Evolutionary conservation across 768 basidiomycete genomes (phyloP), one percentile per base, ranked within the genome.

Genomic region (Hygrocybe coccinea): DNA sequence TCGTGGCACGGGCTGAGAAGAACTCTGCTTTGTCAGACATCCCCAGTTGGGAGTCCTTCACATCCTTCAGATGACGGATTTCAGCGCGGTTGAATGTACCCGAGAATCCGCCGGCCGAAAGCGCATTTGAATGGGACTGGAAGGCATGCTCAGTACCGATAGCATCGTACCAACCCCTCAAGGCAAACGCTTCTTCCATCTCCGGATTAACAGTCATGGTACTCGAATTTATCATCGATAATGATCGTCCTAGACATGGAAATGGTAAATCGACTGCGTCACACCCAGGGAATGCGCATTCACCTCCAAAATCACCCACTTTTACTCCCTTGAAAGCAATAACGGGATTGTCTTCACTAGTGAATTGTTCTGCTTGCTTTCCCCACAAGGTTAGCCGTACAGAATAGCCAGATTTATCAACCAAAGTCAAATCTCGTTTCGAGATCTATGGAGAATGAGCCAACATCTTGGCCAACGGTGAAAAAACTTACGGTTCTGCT

Each of bases 341-440:
- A 29, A 98, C 85, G 8, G 91, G 83, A 49, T 77, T 76, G 10
- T 78, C 74, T 17, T 74, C 72, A 5, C 77, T 72, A n/a, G 70
- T 68, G 67, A 84, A 97, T 38, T 80, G 79, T 67, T 97, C 92
- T 0, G 95, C 95, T 68, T 91, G 89, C 68, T 89, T 92, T 21
- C 95, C 97, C 97, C 95, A 99, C 29, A 98, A 75, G 2, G 95
- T 99, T 60, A 97, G 67, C 34, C 91, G 82, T 38, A 91, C 85
- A 14, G 85, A 82, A 64, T 75, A 91, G 35, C 80, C 80, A 6
- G 91, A 87, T 57, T 80, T 81, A 67, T 99, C 95, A 11, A 94
- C 95, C 34, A 99, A 71, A 1, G 82, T 86, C 50, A 99, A 73
- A 43, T 99, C 95, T 44, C 95, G 86, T 70, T 98, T 98, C 33